Conservation (phyloP, 2,329 filamentous ascomycete species). For the Sporothrix humicola region DNA sequence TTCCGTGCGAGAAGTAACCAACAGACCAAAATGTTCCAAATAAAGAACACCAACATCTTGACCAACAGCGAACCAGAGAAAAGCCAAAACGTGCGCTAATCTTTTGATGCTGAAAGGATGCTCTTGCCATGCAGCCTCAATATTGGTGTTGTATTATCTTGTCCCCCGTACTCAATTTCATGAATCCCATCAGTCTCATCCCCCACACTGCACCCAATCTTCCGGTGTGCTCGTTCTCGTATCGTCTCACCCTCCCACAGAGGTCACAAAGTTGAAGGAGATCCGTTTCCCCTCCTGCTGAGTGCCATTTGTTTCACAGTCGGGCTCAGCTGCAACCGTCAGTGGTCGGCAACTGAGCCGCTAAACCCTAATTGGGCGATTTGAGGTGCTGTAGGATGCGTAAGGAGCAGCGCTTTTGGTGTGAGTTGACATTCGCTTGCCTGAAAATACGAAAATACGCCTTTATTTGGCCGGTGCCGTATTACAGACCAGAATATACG, state of each 20-base stretch:
- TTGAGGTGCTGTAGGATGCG: neutral
- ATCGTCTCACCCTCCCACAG: neutral
- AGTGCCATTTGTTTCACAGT: slow-evolving; percentile 24
- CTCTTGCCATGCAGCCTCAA: too few species aligned
- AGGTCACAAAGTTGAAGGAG: neutral
- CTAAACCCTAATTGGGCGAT: slow-evolving; percentile 14
- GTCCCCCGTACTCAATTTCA: too few species aligned
- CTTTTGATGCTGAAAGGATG: too few species aligned
- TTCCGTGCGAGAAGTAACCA: neutral
- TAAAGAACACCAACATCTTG: neutral
- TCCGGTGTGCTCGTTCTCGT: neutral
- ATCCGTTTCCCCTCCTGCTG: neutral
- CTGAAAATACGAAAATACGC: too few species aligned
- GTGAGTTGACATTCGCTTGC: too few species aligned
- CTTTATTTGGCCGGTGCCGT: too few species aligned
- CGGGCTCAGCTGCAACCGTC: slow-evolving; percentile 7
- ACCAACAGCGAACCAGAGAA: neutral
- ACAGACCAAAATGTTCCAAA: neutral
- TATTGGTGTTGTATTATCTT: too few species aligned
- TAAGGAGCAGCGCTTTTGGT: too few species aligned
- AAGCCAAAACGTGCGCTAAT: too few species aligned
- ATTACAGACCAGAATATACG: too few species aligned
- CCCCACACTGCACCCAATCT: neutral
- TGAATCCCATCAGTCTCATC: neutral
- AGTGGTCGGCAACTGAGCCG: neutral